Conservation (phyloP, 2,329 filamentous ascomycete species). For the Aspergillus pseudonomiae region DNA sequence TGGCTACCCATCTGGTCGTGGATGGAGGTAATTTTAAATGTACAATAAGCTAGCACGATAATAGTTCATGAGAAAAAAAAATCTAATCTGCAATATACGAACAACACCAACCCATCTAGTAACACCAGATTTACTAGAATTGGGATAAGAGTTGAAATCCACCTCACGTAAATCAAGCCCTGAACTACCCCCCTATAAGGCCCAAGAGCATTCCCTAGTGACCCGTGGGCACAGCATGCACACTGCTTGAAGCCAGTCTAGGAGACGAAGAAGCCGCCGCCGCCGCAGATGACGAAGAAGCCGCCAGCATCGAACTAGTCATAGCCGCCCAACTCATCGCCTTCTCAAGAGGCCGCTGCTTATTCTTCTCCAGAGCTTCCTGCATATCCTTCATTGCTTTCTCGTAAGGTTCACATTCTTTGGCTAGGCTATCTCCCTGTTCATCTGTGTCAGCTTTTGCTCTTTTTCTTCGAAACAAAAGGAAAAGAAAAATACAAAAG, state of each 20-base stretch:
- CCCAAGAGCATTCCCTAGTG: background rate
- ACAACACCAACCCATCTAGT: background rate
- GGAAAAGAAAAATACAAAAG: background rate
- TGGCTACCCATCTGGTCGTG: slow-evolving; percentile 19
- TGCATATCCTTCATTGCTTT: slow-evolving; percentile 27
- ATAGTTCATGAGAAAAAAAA: background rate
- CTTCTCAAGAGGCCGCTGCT: background rate
- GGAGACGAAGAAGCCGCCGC: background rate
- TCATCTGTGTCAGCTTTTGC: background rate
- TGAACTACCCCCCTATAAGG: background rate
- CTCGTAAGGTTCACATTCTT: slow-evolving; percentile 28
- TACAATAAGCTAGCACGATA: background rate
- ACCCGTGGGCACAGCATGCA: background rate
- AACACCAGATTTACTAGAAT: background rate
- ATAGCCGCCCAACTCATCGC: background rate
- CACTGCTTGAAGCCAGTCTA: background rate
- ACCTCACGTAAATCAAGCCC: background rate
- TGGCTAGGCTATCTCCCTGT: slow-evolving; percentile 8
- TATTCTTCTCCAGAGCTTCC: slow-evolving; percentile 12
- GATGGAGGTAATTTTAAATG: slow-evolving; percentile 17
- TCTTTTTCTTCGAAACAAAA: background rate
- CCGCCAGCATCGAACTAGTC: background rate
- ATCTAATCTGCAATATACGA: background rate
- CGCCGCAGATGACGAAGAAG: background rate
- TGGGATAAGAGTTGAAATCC: background rate